These are phyloP conservation scores for Heimioporus sp. DNA, from an alignment of 768 basidiomycete genomes.

Conservation along the genomic window DNA sequence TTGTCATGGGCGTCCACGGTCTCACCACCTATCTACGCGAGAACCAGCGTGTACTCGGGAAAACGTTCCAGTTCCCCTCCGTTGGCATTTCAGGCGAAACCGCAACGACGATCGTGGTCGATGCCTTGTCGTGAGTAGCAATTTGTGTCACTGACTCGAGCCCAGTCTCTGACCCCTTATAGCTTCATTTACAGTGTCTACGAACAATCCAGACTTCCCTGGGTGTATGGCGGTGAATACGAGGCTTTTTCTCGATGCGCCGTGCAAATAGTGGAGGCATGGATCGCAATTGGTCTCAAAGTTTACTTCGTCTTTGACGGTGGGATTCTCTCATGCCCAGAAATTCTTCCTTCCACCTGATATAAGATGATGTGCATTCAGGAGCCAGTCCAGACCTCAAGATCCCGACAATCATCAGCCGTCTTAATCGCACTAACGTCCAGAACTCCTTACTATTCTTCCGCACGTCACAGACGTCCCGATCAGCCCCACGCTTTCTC, in stretches of 20 bases:
- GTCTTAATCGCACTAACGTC: conserved; percentile 55
- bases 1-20: conserved; percentile 50
- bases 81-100: conserved; percentile 2
- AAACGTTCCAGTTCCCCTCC: conserved; percentile 31
- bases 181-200: conserved; percentile 79
- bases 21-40: conserved; percentile 52
- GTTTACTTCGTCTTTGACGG: conserved; percentile 84
- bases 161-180: conserved; percentile 8
- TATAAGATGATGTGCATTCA: conserved; percentile 24
- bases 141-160: neutral
- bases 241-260: conserved; percentile 50
- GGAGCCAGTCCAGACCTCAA: conserved; percentile 73
- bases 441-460: conserved; percentile 74
- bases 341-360: conserved; percentile 8
- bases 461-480: conserved; percentile 67
- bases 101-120: conserved; percentile 60
- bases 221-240: conserved; percentile 89
- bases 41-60: conserved; percentile 39
- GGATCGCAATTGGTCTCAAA: conserved; percentile 63
- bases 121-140: conserved; percentile 82
- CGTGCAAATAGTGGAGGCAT: conserved; percentile 53
- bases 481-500: conserved; percentile 64
- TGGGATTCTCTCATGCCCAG: conserved; percentile 31
- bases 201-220: conserved; percentile 58
- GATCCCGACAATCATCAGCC: conserved; percentile 61